Evolutionary conservation across 148 eudicot genomes (phyloP).

Genomic region (Vaccinium darrowii): DNA sequence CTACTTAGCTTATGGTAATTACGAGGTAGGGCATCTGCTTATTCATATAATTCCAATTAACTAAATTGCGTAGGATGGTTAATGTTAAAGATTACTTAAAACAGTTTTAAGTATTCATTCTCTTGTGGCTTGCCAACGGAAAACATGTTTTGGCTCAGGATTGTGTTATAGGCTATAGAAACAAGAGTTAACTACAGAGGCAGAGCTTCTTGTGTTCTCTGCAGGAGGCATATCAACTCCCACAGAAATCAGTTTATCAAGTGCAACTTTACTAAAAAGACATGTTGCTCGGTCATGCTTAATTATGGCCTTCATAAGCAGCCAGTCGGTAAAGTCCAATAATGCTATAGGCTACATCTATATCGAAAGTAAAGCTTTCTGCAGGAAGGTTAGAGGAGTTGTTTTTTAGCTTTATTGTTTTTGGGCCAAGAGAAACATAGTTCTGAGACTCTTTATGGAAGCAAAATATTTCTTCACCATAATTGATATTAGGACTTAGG

Average conservation of each 20-base stretch:
- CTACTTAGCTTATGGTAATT: background rate
- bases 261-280: background rate
- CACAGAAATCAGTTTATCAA: background rate
- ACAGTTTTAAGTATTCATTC: background rate
- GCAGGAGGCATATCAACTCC: background rate
- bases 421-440: background rate
- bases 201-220: background rate
- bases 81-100: too few species aligned
- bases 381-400: conserved; percentile 6
- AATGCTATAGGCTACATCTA: background rate
- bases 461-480: background rate
- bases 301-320: background rate
- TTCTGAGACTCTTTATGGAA: background rate
- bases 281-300: background rate
- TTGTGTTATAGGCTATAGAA: background rate
- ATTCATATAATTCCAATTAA: too few species aligned
- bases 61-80: too few species aligned
- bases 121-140: background rate
- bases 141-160: conserved; percentile 7
- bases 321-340: background rate
- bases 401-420: background rate
- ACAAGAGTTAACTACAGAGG: background rate
- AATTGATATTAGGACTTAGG: background rate
- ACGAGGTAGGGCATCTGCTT: too few species aligned
- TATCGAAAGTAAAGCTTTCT: background rate